Conservation (phyloP, 2,329 filamentous ascomycete genomes). For the Venturia aucupariae region DNA sequence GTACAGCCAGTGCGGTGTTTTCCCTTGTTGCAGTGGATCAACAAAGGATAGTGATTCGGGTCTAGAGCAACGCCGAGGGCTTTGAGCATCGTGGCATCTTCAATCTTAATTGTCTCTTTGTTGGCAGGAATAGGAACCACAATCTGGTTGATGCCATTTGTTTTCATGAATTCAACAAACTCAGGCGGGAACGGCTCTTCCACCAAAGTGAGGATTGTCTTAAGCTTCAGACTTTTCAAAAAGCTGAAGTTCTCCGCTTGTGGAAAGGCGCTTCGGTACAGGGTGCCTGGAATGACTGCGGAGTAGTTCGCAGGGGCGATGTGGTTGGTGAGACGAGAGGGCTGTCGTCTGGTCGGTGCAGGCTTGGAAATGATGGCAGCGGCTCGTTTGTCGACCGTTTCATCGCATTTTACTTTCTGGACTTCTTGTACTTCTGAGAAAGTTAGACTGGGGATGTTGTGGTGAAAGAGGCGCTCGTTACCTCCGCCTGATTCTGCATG, state of each 20-base stretch:
- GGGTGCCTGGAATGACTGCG: constrained; percentile 56
- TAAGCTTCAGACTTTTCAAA: constrained; percentile 58
- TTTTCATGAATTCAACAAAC: constrained; percentile 51
- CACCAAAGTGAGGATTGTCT: constrained; percentile 61
- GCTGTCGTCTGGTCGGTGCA: neutral
- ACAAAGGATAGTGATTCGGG: constrained; percentile 63
- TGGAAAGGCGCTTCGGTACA: constrained; percentile 80
- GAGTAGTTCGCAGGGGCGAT: constrained; percentile 62
- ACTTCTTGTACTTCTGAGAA: neutral
- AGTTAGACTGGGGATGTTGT: neutral
- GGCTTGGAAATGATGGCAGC: neutral
- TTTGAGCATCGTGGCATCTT: constrained; percentile 48
- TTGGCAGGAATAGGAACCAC: constrained; percentile 78
- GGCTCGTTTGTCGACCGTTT: neutral
- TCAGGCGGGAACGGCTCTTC: constrained; percentile 38
- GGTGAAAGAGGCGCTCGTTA: neutral
- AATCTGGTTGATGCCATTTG: constrained; percentile 60
- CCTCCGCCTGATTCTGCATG: neutral
- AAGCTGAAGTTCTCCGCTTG: constrained; percentile 60
- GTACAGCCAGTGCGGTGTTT: constrained; percentile 90
- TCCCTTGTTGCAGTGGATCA: constrained; percentile 91
- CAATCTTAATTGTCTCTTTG: constrained; percentile 52
- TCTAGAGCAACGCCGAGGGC: constrained; percentile 67
- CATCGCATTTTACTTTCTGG: neutral
- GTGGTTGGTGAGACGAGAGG: constrained; percentile 10